Base-by-base conservation (phyloP, 2,329 filamentous ascomycete genomes). In the Talaromyces sp. region DNA sequence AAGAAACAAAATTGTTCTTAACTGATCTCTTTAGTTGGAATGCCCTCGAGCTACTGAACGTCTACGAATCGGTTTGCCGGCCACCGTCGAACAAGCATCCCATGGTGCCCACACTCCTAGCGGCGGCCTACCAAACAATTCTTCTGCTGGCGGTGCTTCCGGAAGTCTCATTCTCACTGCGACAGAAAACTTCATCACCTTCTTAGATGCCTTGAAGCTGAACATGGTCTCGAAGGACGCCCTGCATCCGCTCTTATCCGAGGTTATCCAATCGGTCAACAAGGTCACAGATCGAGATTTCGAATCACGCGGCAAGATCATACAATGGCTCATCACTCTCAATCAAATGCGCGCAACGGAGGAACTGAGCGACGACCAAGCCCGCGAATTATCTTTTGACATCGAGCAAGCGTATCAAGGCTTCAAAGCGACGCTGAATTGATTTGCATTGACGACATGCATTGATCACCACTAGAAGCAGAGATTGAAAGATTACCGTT, bases 311-410 rank as follows among this genome's bases (percentile, higher is more conserved):
- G 93, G 91, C 71, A 98, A 98, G 84, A 98, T 99, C 71, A 93
- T 99, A 64, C 93, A 97, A 77, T 99, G 95, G 95, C 84, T 99
- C 70, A 99, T 99, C 72, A 90, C 92, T 7, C 82, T 99, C 68
- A 99, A 99, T 75, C 93, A 97, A 79, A 98, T 99, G 95, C 92
- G 92, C 74, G 95, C 93, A 9, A 93, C 92, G 1, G 93, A 98
- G 73, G 93, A 97, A 76, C 78, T 99, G 70, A 89, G 86, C 70
- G 91, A 96, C 72, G 89, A 94, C 65, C 92, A 97, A 79, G 91
- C 91, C 6, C 84, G 94, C 65, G 93, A 99, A 77, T 81, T 98
- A 70, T 90, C 95, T 70, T 87, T 97, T 76, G 94, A 98, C 76
- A 96, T 98, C 73, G 92, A 97, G 74, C 89, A 92, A 73, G 94